These are phyloP conservation scores for Lippia alba DNA, from an alignment of 305 asterid species.

Conservation along the genomic window DNA sequence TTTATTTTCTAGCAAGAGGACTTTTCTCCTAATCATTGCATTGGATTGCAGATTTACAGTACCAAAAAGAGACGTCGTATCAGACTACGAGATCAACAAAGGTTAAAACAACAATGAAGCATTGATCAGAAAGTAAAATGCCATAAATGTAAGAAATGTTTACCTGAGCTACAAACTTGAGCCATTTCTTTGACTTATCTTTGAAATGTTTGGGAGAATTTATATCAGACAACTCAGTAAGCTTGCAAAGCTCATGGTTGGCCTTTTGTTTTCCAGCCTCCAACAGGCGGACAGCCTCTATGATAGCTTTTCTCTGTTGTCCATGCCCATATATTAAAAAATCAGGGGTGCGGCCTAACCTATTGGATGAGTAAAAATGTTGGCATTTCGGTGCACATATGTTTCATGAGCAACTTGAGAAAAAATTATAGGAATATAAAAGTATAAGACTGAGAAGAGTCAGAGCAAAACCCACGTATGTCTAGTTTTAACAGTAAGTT, in stretches of 20 bases:
- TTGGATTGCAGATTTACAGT: conserved; percentile 3
- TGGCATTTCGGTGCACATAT: conserved; percentile 25
- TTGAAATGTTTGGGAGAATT: conserved; percentile 78
- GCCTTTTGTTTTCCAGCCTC: conserved; percentile 65
- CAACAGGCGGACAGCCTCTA: conserved; percentile 84
- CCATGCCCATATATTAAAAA: conserved; percentile 92
- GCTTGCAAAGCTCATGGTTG: conserved; percentile 49
- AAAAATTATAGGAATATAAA: conserved; percentile 18
- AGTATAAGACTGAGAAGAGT: conserved; percentile 11
- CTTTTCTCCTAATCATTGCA: conserved; percentile 17
- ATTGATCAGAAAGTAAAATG: conserved; percentile 19
- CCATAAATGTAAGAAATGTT: conserved; percentile 22
- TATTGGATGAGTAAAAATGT: conserved; percentile 48
- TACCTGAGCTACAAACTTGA: conserved; percentile 87
- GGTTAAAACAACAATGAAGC: conserved; percentile 7
- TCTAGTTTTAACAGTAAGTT: conserved; percentile 27
- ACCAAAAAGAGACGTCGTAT: conserved; percentile 5
- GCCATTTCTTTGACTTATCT: conserved; percentile 95
- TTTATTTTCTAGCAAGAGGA: conserved; percentile 11
- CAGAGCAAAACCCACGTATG: conserved; percentile 18
- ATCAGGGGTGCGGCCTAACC: conserved; percentile 86
- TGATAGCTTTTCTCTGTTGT: conserved; percentile 91
- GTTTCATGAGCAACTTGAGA: conserved; percentile 15
- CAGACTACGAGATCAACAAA: conserved; percentile 26
- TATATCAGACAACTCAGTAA: conserved; percentile 45